A percentile compares a stretch with the other conserved stretches of the same genome.
phyloP scores from a whole-genome alignment of 148 eudicot species.

The Heliamphora exappendiculata region DNA sequence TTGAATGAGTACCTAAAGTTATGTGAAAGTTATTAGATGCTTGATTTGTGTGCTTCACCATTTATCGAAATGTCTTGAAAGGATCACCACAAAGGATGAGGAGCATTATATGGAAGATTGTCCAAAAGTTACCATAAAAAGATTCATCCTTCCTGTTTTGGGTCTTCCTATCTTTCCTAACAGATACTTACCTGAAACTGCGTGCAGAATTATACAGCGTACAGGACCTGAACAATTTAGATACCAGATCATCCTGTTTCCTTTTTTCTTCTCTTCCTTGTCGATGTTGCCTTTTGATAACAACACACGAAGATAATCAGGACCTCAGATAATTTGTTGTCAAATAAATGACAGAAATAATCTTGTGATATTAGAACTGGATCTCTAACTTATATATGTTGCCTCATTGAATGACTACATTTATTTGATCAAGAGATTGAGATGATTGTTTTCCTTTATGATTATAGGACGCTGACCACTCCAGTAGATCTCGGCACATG shows the following conservation, averaged over 20 bases:
- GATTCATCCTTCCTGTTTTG: neutral
- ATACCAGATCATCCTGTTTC: too few relatives aligned
- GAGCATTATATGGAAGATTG: neutral
- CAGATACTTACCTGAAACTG: slow-evolving; percentile 2
- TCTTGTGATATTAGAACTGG: neutral
- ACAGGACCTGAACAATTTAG: neutral
- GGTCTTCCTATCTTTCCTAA: neutral
- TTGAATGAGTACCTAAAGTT: neutral
- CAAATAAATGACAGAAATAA: neutral
- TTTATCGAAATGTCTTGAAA: neutral
- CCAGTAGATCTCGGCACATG: slow-evolving; percentile 58
- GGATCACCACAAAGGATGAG: neutral
- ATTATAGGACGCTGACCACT: slow-evolving; percentile 66
- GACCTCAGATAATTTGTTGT: neutral
- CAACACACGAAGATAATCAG: neutral
- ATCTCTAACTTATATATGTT: neutral
- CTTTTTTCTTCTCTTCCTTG: too few relatives aligned
- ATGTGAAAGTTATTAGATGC: neutral
- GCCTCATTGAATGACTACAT: neutral
- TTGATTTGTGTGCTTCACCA: neutral
- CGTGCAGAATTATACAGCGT: neutral
- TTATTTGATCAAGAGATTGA: neutral
- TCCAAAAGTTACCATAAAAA: neutral
- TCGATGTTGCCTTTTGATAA: neutral
- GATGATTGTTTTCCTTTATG: neutral